Percentiles rank a stretch among this genome's conserved stretches.
Conservation (phyloP, 768 basidiomycete species). For the Amanita thiersii region DNA sequence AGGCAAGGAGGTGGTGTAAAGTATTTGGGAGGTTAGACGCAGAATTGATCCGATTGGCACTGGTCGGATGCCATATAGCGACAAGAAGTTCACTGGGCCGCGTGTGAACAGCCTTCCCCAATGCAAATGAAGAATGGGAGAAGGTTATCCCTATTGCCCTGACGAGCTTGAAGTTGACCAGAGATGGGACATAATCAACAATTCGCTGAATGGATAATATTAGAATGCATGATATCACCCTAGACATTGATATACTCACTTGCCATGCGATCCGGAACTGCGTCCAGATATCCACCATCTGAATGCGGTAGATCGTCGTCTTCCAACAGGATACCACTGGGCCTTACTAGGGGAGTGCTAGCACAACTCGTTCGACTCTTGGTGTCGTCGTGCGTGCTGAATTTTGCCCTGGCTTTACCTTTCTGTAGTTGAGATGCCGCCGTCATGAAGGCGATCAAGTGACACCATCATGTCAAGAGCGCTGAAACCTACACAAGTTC, state of each 20-base stretch:
- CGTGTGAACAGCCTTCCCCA: slow-evolving; percentile 44
- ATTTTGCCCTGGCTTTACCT: too few species aligned
- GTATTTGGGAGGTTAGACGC: slow-evolving; percentile 60
- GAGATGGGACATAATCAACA: slow-evolving; percentile 30
- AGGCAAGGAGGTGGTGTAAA: slow-evolving; percentile 44
- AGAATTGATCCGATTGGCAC: slow-evolving; percentile 83
- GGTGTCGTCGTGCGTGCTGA: too few species aligned
- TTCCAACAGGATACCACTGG: too few species aligned
- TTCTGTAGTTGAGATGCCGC: too few species aligned
- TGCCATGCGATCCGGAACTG: slow-evolving; percentile 39
- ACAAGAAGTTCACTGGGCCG: slow-evolving; percentile 60
- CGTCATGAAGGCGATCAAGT: background rate
- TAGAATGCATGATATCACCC: background rate
- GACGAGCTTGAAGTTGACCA: slow-evolving; percentile 20
- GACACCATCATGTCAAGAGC: background rate
- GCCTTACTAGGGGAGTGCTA: background rate
- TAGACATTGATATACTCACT: slow-evolving; percentile 13
- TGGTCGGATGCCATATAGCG: slow-evolving; percentile 72
- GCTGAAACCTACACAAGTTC: too few species aligned
- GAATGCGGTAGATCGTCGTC: background rate
- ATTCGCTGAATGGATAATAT: slow-evolving; percentile 23
- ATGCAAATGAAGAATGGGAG: slow-evolving; percentile 23
- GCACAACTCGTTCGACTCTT: background rate
- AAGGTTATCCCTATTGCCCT: slow-evolving; percentile 18
- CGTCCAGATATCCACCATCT: slow-evolving; percentile 31